A percentile compares a stretch with the other conserved stretches of the same genome.
phyloP scores from a whole-genome alignment of 176 grass and related monocot genomes.

The Calamus simplicifolius region DNA sequence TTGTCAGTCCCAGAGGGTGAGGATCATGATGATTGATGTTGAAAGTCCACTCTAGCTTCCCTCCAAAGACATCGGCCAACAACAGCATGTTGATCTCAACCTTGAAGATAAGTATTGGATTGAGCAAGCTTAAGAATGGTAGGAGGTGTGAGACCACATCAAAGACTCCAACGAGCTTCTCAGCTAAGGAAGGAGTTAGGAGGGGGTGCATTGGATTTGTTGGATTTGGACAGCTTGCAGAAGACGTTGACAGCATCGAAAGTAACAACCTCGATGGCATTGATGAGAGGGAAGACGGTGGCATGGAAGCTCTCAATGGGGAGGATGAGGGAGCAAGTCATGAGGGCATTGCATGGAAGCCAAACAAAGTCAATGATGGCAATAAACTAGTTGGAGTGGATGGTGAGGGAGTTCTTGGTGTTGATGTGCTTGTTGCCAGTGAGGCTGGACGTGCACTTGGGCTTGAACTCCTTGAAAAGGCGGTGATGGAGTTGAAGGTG shows the following conservation, averaged over 20 bases:
- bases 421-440: slow-evolving; percentile 93
- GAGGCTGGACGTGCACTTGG: slow-evolving; percentile 75
- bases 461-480: slow-evolving; percentile 88
- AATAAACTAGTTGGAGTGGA: slow-evolving; percentile 78
- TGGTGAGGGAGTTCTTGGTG: slow-evolving; percentile 64
- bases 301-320: slow-evolving; percentile 77
- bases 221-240: slow-evolving; percentile 45
- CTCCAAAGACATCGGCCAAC: slow-evolving; percentile 76
- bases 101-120: slow-evolving; percentile 79
- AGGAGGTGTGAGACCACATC: slow-evolving; percentile 84
- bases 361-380: slow-evolving; percentile 69
- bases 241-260: slow-evolving; percentile 58
- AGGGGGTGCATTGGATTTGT: not conserved
- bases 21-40: slow-evolving; percentile 75
- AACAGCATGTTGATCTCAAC: slow-evolving; percentile 96
- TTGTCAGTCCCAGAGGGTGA: slow-evolving; percentile 86
- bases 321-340: slow-evolving; percentile 71
- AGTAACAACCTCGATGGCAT: slow-evolving; percentile 67
- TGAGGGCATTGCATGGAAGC: slow-evolving; percentile 69
- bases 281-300: slow-evolving; percentile 80
- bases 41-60: slow-evolving; percentile 99
- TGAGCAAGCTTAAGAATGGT: slow-evolving; percentile 81
- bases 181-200: slow-evolving; percentile 31
- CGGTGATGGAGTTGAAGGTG: slow-evolving; percentile 67
- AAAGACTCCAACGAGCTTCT: slow-evolving; percentile 85